phyloP scores from a whole-genome alignment of 805 yeast species.

The Lachancea lanzarotensis region DNA sequence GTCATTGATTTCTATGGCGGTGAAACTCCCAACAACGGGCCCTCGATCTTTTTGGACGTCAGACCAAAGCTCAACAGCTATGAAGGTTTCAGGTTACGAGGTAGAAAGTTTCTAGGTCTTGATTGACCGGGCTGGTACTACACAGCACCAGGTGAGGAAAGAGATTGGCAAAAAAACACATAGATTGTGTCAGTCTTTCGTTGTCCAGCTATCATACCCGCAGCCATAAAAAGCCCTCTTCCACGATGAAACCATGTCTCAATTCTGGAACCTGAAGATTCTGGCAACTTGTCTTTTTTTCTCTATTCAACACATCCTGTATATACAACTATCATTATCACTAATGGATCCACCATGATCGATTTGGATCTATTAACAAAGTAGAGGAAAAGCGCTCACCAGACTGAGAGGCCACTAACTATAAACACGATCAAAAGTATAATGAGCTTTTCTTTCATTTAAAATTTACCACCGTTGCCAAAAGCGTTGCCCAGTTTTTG shows the following conservation, averaged over 20 bases:
- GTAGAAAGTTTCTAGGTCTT: conserved; percentile 53
- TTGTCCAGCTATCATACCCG: no score
- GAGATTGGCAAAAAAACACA: no score
- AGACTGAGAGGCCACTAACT: neutral
- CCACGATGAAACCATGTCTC: no score
- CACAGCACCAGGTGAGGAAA: neutral
- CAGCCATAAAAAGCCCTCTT: no score
- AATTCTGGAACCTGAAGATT: no score
- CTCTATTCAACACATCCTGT: conserved; percentile 1
- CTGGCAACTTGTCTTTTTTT: neutral
- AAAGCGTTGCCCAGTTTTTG: conserved; percentile 44
- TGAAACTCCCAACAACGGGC: conserved; percentile 34
- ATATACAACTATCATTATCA: neutral
- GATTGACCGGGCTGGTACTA: neutral
- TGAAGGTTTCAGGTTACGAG: conserved; percentile 74
- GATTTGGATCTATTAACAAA: neutral
- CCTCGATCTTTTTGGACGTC: conserved; percentile 72
- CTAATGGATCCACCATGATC: neutral
- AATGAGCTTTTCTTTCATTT: neutral
- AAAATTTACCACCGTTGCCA: conserved; percentile 26
- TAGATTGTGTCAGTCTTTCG: no score
- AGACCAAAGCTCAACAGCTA: conserved; percentile 80
- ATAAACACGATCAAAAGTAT: conserved; percentile 1
- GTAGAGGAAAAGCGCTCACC: no score
- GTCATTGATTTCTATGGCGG: conserved; percentile 82